Conservation (phyloP, 2,329 filamentous ascomycete species). For the Ophiostoma himal-ulmi region DNA sequence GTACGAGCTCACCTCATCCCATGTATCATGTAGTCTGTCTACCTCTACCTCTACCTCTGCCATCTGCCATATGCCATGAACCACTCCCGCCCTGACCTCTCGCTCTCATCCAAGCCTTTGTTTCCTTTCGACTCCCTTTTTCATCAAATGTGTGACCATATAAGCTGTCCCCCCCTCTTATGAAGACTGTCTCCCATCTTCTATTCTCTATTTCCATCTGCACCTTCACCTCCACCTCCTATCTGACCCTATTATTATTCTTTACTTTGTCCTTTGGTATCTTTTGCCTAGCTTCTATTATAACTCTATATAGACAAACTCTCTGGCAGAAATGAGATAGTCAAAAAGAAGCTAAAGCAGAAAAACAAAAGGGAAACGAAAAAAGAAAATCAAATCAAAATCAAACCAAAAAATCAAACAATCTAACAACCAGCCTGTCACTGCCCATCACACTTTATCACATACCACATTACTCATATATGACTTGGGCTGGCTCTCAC, state of each 20-base stretch:
- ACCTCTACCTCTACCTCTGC: background rate
- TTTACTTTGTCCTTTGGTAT: background rate
- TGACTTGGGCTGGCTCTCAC: constrained; percentile 11
- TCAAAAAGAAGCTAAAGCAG: background rate
- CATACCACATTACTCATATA: constrained; percentile 10
- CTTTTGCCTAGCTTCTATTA: background rate
- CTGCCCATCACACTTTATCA: constrained; percentile 2
- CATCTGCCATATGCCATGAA: background rate
- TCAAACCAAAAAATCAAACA: background rate
- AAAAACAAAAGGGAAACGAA: background rate
- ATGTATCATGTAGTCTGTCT: constrained; percentile 15
- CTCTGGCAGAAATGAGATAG: background rate
- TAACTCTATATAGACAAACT: background rate
- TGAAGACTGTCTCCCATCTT: background rate
- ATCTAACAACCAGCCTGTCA: background rate
- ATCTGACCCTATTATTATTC: background rate
- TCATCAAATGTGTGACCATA: constrained; percentile 18
- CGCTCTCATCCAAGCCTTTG: background rate
- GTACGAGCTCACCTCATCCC: constrained; percentile 18
- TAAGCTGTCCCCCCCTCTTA: constrained; percentile 18
- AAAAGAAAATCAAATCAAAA: background rate
- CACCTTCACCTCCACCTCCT: background rate
- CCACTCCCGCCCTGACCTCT: background rate
- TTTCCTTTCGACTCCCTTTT: background rate
- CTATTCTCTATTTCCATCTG: background rate